Conservation (phyloP, 305 asterid genomes). For the Coffea humblotiana region DNA sequence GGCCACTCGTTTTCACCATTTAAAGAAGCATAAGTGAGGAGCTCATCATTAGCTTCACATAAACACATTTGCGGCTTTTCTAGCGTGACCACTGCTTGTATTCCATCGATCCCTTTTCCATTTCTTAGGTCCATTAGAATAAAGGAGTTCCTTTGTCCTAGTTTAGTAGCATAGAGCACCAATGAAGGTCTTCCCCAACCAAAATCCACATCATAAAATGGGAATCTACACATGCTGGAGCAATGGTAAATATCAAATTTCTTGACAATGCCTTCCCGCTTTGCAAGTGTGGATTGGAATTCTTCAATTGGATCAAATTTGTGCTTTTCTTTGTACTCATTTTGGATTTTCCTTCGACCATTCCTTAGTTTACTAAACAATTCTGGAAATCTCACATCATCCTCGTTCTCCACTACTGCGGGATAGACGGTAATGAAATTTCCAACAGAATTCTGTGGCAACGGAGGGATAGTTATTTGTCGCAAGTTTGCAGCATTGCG, state of each 20-base stretch:
- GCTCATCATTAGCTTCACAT: not conserved
- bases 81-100: not conserved
- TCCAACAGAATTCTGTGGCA: slow-evolving; percentile 2
- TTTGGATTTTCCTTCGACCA: not conserved
- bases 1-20: too few relatives aligned
- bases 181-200: slow-evolving; percentile 12
- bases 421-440: not conserved
- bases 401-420: not conserved
- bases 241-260: not conserved
- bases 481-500: not conserved
- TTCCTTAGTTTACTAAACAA: slow-evolving; percentile 2
- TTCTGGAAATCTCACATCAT: not conserved
- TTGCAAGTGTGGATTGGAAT: too few relatives aligned
- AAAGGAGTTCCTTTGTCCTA: not conserved
- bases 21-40: too few relatives aligned
- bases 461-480: slow-evolving; percentile 1
- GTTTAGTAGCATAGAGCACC: not conserved
- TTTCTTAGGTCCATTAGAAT: not conserved
- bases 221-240: not conserved
- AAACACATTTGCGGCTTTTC: not conserved
- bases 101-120: not conserved
- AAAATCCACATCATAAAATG: slow-evolving; percentile 8
- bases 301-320: too few relatives aligned
- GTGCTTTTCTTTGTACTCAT: not conserved
- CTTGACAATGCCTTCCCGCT: too few relatives aligned